phyloP scores from a whole-genome alignment of 208 protist species.

The Leishmania turanica region DNA sequence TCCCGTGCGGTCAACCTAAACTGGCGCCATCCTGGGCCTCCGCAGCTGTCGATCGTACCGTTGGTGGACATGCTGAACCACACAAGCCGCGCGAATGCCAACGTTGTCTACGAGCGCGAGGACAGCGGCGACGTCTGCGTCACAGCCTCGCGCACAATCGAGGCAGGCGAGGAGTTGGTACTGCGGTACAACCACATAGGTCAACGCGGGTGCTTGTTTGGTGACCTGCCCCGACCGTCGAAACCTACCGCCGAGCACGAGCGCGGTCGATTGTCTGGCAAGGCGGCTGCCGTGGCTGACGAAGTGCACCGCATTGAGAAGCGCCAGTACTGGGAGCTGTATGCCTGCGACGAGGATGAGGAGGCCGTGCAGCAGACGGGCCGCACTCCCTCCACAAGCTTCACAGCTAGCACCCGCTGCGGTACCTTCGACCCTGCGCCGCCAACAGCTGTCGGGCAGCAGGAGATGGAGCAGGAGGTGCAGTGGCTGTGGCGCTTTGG shows the following conservation, averaged over 20 bases:
- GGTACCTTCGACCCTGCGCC: conserved; percentile 8
- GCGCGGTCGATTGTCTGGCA: not conserved
- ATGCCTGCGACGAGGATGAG: conserved; percentile 41
- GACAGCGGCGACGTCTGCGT: conserved; percentile 39
- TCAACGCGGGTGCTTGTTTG: conserved; percentile 80
- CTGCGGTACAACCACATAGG: conserved; percentile 69
- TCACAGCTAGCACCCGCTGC: not conserved
- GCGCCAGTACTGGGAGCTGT: conserved; percentile 41
- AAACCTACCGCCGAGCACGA: not conserved
- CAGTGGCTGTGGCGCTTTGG: conserved; percentile 86
- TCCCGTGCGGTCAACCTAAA: conserved; percentile 76
- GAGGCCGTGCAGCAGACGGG: conserved; percentile 8
- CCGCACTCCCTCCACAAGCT: not conserved
- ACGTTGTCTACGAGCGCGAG: conserved; percentile 57
- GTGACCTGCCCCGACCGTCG: conserved; percentile 12
- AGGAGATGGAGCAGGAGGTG: conserved; percentile 57
- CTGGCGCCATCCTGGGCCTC: conserved; percentile 15
- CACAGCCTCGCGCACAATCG: conserved; percentile 57
- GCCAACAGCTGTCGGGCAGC: conserved; percentile 10
- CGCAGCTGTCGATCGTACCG: conserved; percentile 60
- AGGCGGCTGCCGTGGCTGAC: conserved; percentile 24
- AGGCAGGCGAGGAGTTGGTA: conserved; percentile 65
- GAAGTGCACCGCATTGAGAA: conserved; percentile 39
- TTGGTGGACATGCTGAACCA: conserved; percentile 91
- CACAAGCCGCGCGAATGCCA: conserved; percentile 30